These are phyloP conservation scores for Stagonosporopsis chrysanthemi DNA, from an alignment of 2,329 filamentous ascomycete species.

Conservation along the genomic window DNA sequence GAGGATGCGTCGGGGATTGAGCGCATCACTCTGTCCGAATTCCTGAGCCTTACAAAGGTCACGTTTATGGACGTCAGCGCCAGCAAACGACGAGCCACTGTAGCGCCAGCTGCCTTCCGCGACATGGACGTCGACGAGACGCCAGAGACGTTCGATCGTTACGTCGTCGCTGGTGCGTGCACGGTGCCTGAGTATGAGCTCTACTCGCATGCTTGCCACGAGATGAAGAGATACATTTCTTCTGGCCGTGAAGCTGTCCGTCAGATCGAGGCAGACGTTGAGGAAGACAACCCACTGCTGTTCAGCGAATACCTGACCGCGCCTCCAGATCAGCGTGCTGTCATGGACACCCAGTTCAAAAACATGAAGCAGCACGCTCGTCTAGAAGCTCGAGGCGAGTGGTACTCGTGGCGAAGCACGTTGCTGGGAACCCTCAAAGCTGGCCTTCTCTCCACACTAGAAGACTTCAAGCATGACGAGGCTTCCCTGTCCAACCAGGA, in stretches of 20 bases:
- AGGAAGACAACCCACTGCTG: slow-evolving; percentile 87
- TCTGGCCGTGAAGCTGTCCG: slow-evolving; percentile 89
- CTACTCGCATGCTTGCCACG: slow-evolving; percentile 93
- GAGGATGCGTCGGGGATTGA: slow-evolving; percentile 55
- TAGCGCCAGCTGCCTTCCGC: slow-evolving; percentile 52
- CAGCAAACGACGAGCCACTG: slow-evolving; percentile 88
- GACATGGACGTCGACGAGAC: slow-evolving; percentile 50
- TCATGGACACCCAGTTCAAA: slow-evolving; percentile 97
- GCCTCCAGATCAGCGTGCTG: slow-evolving; percentile 77
- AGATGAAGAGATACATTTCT: slow-evolving; percentile 95
- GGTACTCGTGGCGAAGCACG: slow-evolving; percentile 98
- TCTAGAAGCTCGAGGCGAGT: slow-evolving; percentile 90
- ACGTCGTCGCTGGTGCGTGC: slow-evolving; percentile 87
- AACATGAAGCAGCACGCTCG: slow-evolving; percentile 95
- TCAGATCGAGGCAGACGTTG: slow-evolving; percentile 87
- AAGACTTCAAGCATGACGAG: slow-evolving; percentile 80
- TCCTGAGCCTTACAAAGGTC: slow-evolving; percentile 93
- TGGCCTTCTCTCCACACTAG: slow-evolving; percentile 76
- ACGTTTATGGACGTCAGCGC: slow-evolving; percentile 99
- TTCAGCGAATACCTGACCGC: slow-evolving; percentile 92
- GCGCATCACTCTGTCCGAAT: slow-evolving; percentile 85
- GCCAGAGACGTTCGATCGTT: slow-evolving; percentile 72
- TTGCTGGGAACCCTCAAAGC: slow-evolving; percentile 82
- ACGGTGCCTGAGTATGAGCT: slow-evolving; percentile 92
- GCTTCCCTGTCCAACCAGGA: slow-evolving; percentile 72